Evolutionary conservation across 2,329 filamentous ascomycete genomes (phyloP).

Genomic region (Clonostachys chloroleuca): DNA sequence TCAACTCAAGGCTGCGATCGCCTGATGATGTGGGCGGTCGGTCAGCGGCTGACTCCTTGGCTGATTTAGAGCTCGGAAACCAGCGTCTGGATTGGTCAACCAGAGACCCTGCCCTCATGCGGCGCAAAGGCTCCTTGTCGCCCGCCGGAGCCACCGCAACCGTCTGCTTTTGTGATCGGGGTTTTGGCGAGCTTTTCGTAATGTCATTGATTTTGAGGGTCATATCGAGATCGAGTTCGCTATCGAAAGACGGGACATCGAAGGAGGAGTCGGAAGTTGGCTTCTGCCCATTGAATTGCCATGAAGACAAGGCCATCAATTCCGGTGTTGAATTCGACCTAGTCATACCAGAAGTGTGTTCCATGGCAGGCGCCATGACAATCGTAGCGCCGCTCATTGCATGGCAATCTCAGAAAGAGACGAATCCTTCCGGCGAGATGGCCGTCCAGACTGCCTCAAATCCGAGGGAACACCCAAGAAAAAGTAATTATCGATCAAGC

Average conservation of each 20-base stretch:
- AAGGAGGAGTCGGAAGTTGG: slow-evolving; percentile 32
- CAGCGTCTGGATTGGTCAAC: slow-evolving; percentile 47
- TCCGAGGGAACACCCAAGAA: background rate
- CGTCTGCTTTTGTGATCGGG: background rate
- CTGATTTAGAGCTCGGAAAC: slow-evolving; percentile 41
- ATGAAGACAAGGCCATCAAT: slow-evolving; percentile 16
- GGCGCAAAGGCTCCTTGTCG: slow-evolving; percentile 9
- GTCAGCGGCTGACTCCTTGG: slow-evolving; percentile 12
- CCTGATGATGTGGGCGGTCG: too few relatives aligned
- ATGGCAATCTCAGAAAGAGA: slow-evolving; percentile 12
- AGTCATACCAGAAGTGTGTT: slow-evolving; percentile 18
- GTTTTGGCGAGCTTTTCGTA: background rate
- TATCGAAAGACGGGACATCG: slow-evolving; percentile 49
- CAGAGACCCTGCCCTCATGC: slow-evolving; percentile 37
- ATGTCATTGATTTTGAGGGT: slow-evolving; percentile 30
- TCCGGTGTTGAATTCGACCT: slow-evolving; percentile 27
- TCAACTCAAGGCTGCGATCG: too few relatives aligned
- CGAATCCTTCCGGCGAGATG: too few relatives aligned
- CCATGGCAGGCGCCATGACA: slow-evolving; percentile 32
- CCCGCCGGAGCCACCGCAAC: too few relatives aligned
- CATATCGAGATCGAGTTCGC: slow-evolving; percentile 42
- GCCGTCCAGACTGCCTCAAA: too few relatives aligned
- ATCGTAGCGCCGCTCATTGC: slow-evolving; percentile 27
- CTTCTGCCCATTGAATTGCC: slow-evolving; percentile 3
- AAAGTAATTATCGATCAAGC: background rate